phyloP scores from a whole-genome alignment of 2,329 filamentous ascomycete genomes.

The Pezicula neosporulosa region DNA sequence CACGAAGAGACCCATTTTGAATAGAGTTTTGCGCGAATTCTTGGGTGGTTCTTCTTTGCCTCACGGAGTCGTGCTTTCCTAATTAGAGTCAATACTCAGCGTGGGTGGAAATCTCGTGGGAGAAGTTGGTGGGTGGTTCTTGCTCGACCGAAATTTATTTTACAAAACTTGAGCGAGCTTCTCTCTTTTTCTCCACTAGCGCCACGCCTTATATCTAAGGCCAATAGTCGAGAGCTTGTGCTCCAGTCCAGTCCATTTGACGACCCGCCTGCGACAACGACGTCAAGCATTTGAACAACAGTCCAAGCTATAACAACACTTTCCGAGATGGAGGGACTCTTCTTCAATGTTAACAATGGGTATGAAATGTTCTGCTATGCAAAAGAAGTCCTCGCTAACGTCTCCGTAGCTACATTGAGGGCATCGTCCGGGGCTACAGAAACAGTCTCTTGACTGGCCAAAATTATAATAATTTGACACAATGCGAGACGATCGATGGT shows the following conservation, averaged over 20 bases:
- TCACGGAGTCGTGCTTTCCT: not conserved
- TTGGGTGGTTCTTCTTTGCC: not conserved
- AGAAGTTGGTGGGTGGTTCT: too few relatives aligned
- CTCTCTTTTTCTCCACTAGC: too few relatives aligned
- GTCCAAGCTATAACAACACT: slow-evolving; percentile 5
- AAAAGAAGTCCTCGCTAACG: slow-evolving; percentile 14
- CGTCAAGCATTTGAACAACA: slow-evolving; percentile 3
- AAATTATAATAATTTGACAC: slow-evolving; percentile 93
- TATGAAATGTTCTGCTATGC: slow-evolving; percentile 36
- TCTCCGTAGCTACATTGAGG: slow-evolving; percentile 79
- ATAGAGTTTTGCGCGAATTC: slow-evolving; percentile 5
- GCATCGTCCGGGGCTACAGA: slow-evolving; percentile 94
- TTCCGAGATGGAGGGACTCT: slow-evolving; percentile 78
- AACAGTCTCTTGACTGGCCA: slow-evolving; percentile 86
- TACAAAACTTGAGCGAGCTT: too few relatives aligned
- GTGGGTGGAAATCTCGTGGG: too few relatives aligned
- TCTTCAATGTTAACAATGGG: slow-evolving; percentile 94
- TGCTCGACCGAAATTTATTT: too few relatives aligned
- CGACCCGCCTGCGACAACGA: not conserved
- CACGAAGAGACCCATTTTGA: slow-evolving; percentile 83
- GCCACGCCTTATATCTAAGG: not conserved
- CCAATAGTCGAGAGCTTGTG: not conserved
- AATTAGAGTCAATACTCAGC: too few relatives aligned
- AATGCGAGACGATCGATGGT: slow-evolving; percentile 98
- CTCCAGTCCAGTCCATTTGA: slow-evolving; percentile 1